Percentiles rank a stretch among this genome's conserved stretches.
phyloP scores from a whole-genome alignment of 2,329 filamentous ascomycete species.

The Fusarium pininemorale region DNA sequence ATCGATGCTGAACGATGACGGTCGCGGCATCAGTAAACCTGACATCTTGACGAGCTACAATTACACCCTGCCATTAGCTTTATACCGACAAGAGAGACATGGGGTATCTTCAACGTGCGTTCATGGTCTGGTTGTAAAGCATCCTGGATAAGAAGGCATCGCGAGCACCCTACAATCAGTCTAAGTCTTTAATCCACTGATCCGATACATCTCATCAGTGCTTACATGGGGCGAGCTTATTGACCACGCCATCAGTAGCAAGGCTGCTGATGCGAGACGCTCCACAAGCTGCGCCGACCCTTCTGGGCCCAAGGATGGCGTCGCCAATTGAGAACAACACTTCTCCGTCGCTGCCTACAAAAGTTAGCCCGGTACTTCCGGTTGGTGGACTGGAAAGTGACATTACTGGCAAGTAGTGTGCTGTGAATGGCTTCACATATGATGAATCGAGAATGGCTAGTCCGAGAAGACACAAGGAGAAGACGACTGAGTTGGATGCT shows the following conservation, averaged over 20 bases:
- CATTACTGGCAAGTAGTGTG: neutral
- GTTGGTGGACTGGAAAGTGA: no score
- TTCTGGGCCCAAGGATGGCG: neutral
- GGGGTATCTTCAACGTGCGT: neutral
- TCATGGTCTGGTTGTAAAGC: neutral
- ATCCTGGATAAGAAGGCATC: neutral
- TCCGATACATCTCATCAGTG: accelerated
- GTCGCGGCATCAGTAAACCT: neutral
- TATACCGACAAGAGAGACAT: accelerated
- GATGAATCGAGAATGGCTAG: neutral
- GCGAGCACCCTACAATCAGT: neutral
- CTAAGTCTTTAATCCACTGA: accelerated
- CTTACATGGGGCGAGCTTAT: neutral
- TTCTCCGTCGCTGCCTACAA: neutral
- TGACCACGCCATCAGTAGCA: constrained; percentile 8
- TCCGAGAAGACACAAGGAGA: neutral
- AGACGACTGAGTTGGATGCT: neutral
- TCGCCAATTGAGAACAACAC: neutral
- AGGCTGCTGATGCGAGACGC: neutral
- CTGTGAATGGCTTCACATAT: neutral
- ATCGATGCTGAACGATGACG: neutral
- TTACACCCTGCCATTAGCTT: accelerated
- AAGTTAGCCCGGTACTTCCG: no score
- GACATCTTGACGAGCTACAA: neutral
- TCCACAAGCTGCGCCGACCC: neutral